Percentiles rank a stretch among this genome's conserved stretches.
phyloP scores from a whole-genome alignment of 139 green algal species.

The Dunaliella primolecta region DNA sequence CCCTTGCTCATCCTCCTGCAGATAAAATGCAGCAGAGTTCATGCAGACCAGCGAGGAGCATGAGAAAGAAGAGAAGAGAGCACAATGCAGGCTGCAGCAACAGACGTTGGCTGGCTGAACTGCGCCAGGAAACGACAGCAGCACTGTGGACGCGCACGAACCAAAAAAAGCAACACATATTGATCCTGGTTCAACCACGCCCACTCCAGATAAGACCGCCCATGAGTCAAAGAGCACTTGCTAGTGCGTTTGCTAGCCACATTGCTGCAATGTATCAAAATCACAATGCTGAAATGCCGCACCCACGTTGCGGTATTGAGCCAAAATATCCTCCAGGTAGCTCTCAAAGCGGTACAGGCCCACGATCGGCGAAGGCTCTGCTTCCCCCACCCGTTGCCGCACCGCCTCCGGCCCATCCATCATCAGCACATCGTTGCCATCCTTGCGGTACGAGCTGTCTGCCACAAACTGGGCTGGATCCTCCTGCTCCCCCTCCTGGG shows the following conservation, averaged over 20 bases:
- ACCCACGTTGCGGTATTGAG: conserved; percentile 13
- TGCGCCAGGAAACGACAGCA: no score
- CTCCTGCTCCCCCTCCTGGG: not conserved
- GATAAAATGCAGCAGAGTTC: not conserved
- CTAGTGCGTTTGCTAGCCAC: no score
- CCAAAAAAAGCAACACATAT: no score
- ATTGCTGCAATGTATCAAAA: no score
- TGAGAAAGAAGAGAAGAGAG: no score
- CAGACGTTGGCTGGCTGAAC: no score
- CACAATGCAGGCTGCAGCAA: no score
- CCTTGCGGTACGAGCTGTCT: conserved; percentile 48
- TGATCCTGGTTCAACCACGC: no score
- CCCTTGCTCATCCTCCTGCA: not conserved
- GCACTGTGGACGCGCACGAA: no score
- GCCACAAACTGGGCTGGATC: not conserved
- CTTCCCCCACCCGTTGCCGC: conserved; percentile 47
- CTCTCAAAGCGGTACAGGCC: conserved; percentile 59
- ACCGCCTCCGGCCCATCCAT: conserved; percentile 61
- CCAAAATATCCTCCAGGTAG: conserved; percentile 27
- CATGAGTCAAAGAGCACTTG: no score
- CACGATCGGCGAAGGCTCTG: conserved; percentile 72
- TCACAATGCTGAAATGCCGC: no score
- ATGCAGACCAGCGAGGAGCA: not conserved
- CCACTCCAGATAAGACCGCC: no score
- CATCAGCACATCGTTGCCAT: conserved; percentile 85